Base-by-base conservation (phyloP, 371 early-diverging fungal species). In the Phascolomyces articulosus region DNA sequence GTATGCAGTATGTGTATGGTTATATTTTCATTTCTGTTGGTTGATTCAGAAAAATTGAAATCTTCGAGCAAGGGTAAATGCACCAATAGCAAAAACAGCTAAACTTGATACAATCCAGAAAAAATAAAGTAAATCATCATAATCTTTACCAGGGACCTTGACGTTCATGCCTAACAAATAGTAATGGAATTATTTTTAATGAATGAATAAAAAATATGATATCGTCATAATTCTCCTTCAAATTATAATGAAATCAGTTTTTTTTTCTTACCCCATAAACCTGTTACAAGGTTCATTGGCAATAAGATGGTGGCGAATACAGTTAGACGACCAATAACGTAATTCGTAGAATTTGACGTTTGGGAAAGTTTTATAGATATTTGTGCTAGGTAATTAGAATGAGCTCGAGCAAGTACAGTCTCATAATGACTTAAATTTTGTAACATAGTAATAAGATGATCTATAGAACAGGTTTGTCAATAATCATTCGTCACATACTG, bases 331-430 rank as follows among this genome's bases (percentile, higher is more conserved):
- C 93, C 91, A 24, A 96, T 93, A 1, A 95, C 94, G 58, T 91
- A 90, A 70, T 95, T 95, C 10, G 96, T 95, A 26, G 88, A 71
- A 75, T 95, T 95, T 26, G 93, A 92, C 4, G 95, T 87, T 67
- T 94, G 91, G 4, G 96, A 97, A 70, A 98, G 86, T 68, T 97
- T 96, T 31, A 98, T 96, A 15, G 91, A 90, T 40, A 98, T 96
- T 66, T 95, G 94, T 1, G 97, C 98, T 29, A 98, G 78, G 66
- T 98, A 98, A 72, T 96, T 98, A 15, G 92, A 85, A 66, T 98
- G 97, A 1, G 95, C 87, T 4, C 97, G 83, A 1, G 94, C 90
- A 18, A 98, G 83, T 13, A 95, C 93, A 29, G 90, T 91, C 64
- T 97, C 97, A 67, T 91, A 95, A 69, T 96, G 96, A 21, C 83